Conservation (phyloP, 192 early-diverging fungal genomes). For the Gryganskiella cystojenkinii region DNA sequence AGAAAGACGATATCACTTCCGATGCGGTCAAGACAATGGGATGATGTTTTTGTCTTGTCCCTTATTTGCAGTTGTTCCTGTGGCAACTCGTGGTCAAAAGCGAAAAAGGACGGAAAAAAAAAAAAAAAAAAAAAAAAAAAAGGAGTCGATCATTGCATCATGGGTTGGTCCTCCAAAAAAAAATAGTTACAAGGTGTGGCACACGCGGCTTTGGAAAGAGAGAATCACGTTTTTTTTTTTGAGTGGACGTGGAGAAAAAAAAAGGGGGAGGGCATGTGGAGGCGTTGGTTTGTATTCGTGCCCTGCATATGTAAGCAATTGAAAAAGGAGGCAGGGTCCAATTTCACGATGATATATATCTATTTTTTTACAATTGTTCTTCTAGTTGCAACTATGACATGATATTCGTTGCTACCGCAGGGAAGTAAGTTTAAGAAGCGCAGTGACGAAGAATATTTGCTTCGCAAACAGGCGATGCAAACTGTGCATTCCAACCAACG, state of each 20-base stretch:
- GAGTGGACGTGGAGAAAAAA: neutral
- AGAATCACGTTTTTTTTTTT: neutral
- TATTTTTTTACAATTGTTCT: slow-evolving; percentile 1
- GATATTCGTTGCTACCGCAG: no score
- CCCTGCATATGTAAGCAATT: neutral
- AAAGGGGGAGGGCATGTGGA: neutral
- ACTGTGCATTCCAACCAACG: neutral
- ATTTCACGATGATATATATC: neutral
- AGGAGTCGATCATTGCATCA: neutral
- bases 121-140: neutral
- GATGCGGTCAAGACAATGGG: no score
- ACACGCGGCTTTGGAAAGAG: neutral
- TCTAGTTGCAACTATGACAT: no score
- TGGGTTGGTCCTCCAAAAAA: no score
- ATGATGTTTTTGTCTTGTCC: no score
- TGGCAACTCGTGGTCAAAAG: neutral
- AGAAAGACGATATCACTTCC: no score
- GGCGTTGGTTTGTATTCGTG: neutral
- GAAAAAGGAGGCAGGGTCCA: neutral
- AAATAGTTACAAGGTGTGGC: neutral
- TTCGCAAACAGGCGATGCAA: neutral
- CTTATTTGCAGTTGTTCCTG: no score
- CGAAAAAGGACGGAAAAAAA: neutral
- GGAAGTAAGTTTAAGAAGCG: neutral
- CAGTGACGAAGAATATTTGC: neutral